phyloP scores from a whole-genome alignment of 2,329 filamentous ascomycete genomes.

The Fusarium pseudograminearum region DNA sequence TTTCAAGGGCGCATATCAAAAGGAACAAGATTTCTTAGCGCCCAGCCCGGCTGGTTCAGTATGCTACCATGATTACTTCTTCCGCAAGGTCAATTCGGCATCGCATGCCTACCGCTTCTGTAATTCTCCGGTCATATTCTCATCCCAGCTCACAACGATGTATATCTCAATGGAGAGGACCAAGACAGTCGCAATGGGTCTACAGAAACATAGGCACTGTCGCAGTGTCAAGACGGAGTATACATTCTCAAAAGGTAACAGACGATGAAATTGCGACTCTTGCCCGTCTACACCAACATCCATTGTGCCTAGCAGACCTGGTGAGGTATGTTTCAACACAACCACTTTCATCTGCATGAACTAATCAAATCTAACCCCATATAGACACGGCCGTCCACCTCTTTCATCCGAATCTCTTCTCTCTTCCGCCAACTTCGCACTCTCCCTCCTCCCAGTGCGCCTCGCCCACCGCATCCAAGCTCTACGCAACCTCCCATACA shows the following conservation, averaged over 20 bases:
- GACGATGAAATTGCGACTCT: conserved; percentile 84
- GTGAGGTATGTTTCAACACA: conserved; percentile 72
- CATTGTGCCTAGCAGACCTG: conserved; percentile 86
- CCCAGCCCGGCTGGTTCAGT: not conserved
- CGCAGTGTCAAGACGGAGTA: conserved; percentile 15
- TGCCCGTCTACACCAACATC: conserved; percentile 81
- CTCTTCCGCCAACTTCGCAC: conserved; percentile 93
- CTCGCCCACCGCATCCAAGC: conserved; percentile 95
- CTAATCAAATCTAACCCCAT: not conserved
- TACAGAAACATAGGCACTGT: not conserved
- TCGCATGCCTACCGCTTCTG: conserved; percentile 31
- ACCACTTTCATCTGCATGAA: not conserved
- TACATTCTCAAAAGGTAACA: conserved; percentile 57
- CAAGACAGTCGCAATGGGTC: conserved; percentile 12
- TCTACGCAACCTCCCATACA: conserved; percentile 92
- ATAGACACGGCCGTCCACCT: conserved; percentile 81
- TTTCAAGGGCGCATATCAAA: not conserved
- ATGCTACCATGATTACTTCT: conserved; percentile 45
- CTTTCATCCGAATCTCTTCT: conserved; percentile 84
- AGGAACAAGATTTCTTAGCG: not conserved
- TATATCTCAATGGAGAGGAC: conserved; percentile 16
- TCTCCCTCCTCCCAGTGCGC: conserved; percentile 89
- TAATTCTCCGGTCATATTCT: conserved; percentile 16
- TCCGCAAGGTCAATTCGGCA: conserved; percentile 41
- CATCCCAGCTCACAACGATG: conserved; percentile 12